A percentile compares a stretch with the other conserved stretches of the same genome.
Evolutionary conservation across 306 rosid species (phyloP).

Genomic region (Corylus americana): DNA sequence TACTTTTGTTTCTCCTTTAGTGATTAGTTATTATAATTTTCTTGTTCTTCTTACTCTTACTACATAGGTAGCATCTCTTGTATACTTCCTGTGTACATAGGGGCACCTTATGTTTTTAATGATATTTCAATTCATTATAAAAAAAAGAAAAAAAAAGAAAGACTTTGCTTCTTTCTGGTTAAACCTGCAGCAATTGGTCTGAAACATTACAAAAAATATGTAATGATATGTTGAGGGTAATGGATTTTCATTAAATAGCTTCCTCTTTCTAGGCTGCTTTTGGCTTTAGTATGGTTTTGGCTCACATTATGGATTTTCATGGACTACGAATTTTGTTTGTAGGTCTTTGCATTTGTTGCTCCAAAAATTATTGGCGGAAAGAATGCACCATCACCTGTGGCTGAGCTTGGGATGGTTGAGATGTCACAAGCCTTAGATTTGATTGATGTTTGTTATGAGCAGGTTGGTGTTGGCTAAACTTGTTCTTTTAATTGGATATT

Average conservation of each 20-base stretch:
- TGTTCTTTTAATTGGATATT: not conserved
- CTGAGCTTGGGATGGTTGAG: conserved; percentile 99
- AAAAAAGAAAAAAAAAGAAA: too few relatives aligned
- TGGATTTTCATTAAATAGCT: not conserved
- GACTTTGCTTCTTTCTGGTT: not conserved
- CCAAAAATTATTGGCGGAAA: conserved; percentile 95
- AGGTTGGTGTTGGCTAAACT: conserved; percentile 43
- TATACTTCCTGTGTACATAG: too few relatives aligned
- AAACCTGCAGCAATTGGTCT: not conserved
- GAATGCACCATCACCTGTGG: conserved; percentile 90
- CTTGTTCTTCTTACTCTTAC: too few relatives aligned
- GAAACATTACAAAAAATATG: not conserved
- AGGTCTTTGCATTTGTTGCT: conserved; percentile 94
- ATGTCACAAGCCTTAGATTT: conserved; percentile 90
- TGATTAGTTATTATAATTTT: too few relatives aligned
- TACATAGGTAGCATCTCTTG: too few relatives aligned
- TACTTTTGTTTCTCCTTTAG: too few relatives aligned
- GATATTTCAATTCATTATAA: too few relatives aligned
- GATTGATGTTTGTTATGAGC: conserved; percentile 77
- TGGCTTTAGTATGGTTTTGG: not conserved
- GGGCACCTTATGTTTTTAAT: too few relatives aligned
- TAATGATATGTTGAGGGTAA: not conserved
- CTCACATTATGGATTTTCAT: not conserved
- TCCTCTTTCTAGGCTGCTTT: not conserved
- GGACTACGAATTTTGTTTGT: conserved; percentile 10